Conservation (phyloP, 1,139 yeast genomes). For the Sugiyamaella pinicola region DNA sequence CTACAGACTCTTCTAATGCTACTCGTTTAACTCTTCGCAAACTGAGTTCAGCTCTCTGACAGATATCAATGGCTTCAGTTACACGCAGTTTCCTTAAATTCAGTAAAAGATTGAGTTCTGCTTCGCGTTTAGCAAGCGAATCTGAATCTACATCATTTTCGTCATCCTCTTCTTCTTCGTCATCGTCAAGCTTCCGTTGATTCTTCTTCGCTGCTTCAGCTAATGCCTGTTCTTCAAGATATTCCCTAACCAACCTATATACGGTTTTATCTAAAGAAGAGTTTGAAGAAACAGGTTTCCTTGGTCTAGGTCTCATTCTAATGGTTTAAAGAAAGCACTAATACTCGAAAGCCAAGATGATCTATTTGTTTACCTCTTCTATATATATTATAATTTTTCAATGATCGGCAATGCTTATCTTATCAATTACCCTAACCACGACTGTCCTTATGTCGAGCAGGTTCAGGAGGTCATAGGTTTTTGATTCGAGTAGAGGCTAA, state of each 20-base stretch:
- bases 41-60: constrained; percentile 32
- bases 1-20: constrained; percentile 59
- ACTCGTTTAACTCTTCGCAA: constrained; percentile 67
- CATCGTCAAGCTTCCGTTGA: not conserved
- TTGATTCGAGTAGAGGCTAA: too few species aligned
- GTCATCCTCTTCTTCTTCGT: not conserved
- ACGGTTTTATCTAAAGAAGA: constrained; percentile 28
- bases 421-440: not conserved
- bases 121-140: constrained; percentile 19
- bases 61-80: constrained; percentile 30
- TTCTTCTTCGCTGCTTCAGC: constrained; percentile 12
- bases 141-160: constrained; percentile 1
- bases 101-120: constrained; percentile 20
- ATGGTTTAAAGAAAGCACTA: too few species aligned
- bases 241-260: constrained; percentile 31
- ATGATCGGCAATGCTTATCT: not conserved
- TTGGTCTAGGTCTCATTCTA: constrained; percentile 16
- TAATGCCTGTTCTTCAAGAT: constrained; percentile 26
- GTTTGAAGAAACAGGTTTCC: constrained; percentile 13
- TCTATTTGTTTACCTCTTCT: too few species aligned
- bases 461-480: too few species aligned
- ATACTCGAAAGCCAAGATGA: too few species aligned
- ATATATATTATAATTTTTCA: too few species aligned
- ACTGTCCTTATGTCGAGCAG: not conserved
- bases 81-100: constrained; percentile 29